Evolutionary conservation across 371 early-diverging fungal genomes (phyloP), one percentile per base, ranked within the genome.

Genomic region (Mortierella sp.): DNA sequence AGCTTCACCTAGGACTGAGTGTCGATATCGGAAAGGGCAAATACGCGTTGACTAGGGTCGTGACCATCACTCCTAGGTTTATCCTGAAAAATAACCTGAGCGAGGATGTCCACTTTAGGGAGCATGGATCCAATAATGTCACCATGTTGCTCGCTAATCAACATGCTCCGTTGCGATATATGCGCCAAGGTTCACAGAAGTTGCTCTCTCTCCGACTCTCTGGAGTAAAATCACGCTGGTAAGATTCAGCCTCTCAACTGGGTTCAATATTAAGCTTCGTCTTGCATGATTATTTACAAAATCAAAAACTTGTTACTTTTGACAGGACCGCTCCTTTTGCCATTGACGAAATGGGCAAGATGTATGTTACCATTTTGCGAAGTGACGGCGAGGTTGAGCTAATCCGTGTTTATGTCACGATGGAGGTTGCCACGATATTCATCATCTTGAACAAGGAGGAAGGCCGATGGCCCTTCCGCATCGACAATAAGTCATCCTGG

Each of bases 61-160:
- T 98, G 20, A 95, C 96, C 0, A 92, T 99, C 63, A 89, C 96
- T 0, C 97, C 99, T 8, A 89, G 99, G 4, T 99, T 94, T 81
- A 92, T 98, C 12, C 67, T 98, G 63, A 94, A 94, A 84, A 99
- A 98, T 84, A 90, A 91, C 61, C 77, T 91, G 66, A 84, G 86
- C 32, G 88, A 93, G 28, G 88, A 92, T 37, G 79, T 98, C 12
- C 87, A 92, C 66, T 95, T 93, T 75, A 90, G 96, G 10, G 95
- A 96, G 51, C 87, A 86, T 28, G 89, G 90, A 9, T 89, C 93
- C 2, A 86, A 85, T n/a, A 79, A 80, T 8, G 86, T 86, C 39
- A 84, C 86, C 8, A 58, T 84, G 9, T 70, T 96, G 22, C 86
- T 81, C 28, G 84, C 94, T 1, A 88, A 90, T 18, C 85, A 90